Base-by-base conservation (phyloP, 164 flowering plant genomes). In the Vitis riparia region DNA sequence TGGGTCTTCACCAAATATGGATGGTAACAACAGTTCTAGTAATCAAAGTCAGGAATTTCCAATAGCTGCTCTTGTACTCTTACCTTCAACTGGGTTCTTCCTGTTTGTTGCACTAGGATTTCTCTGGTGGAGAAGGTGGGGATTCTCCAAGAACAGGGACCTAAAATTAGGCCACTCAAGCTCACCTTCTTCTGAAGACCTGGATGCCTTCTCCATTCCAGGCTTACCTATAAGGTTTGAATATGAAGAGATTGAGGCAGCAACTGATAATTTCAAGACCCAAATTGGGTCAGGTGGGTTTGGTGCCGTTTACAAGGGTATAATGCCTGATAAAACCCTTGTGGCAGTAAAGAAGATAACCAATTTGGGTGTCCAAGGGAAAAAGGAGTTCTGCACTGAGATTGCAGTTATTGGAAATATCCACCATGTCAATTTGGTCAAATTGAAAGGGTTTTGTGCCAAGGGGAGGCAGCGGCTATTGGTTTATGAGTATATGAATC, bases 401-500 rank as follows among this genome's bases (percentile, higher is more conserved):
- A 86, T 94, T 57, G 94, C 95, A 3, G 63, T 84, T n/a, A 91
- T 92, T 59, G 97, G 99, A 2, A 91, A 84, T 68, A 79, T 90
- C 59, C 99, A 85, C 71, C 99, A 94, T 77, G 82, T 87, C 13
- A 94, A 94, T 72, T 79, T 94, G 80, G 97, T 94, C 52, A 87
- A 78, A 66, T 56, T 93, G 70, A 81, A 78, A 74, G 98, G 97
- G 8, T 94, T 77, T 70, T 94, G 97, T 74, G 88, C 89, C 51
- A 84, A 87, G 62, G 90, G 87, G 19, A 72, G 83, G n/a, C 85
- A 82, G 49, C 77, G 89, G 55, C 78, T 92, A 9, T 72, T 94
- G 77, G 97, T 94, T 29, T 94, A 92, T 63, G 97, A 94, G 83
- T 92, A 83, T 73, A 94, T 94, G 97, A 91, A 86, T 74, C 86